These are phyloP conservation scores for Pigoraptor vietnamica DNA, from an alignment of 78 protist species.

Conservation along the genomic window DNA sequence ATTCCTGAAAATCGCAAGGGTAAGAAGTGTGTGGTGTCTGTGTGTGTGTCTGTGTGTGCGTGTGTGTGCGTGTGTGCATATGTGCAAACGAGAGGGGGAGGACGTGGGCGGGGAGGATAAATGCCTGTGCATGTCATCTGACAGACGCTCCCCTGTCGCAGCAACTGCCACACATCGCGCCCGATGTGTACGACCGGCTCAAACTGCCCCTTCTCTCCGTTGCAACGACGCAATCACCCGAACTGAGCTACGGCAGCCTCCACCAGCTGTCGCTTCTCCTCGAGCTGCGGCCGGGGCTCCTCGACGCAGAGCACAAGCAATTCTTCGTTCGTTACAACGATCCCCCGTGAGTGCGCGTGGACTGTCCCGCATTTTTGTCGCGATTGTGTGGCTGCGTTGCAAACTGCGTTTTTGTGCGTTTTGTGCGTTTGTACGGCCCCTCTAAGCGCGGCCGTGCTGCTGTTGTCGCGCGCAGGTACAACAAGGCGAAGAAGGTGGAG, in stretches of 20 bases:
- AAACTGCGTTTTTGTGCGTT: too few species aligned
- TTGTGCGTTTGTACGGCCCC: too few species aligned
- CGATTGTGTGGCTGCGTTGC: constrained; percentile 8
- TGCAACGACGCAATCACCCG: constrained; percentile 15
- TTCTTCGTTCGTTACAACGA: constrained; percentile 42
- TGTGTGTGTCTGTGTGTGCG: not conserved
- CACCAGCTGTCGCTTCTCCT: constrained; percentile 48
- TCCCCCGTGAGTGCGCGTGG: constrained; percentile 29
- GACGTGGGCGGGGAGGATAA: too few species aligned
- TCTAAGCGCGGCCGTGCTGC: too few species aligned
- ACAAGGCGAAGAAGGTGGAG: not conserved
- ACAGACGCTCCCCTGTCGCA: too few species aligned
- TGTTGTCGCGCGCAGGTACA: not conserved
- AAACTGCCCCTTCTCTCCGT: constrained; percentile 51
- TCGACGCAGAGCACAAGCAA: constrained; percentile 28
- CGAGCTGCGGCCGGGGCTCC: constrained; percentile 27
- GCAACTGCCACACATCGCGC: constrained; percentile 26
- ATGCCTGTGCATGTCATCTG: too few species aligned
- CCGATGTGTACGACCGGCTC: constrained; percentile 24
- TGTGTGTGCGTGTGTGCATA: not conserved
- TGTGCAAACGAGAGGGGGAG: too few species aligned
- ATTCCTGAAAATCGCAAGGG: constrained; percentile 20
- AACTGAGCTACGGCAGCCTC: constrained; percentile 35
- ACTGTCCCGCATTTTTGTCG: constrained; percentile 43
- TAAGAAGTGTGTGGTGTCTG: not conserved